Evolutionary conservation across 2,329 filamentous ascomycete genomes (phyloP).

Genomic region (Nothomitra cinnamomea): DNA sequence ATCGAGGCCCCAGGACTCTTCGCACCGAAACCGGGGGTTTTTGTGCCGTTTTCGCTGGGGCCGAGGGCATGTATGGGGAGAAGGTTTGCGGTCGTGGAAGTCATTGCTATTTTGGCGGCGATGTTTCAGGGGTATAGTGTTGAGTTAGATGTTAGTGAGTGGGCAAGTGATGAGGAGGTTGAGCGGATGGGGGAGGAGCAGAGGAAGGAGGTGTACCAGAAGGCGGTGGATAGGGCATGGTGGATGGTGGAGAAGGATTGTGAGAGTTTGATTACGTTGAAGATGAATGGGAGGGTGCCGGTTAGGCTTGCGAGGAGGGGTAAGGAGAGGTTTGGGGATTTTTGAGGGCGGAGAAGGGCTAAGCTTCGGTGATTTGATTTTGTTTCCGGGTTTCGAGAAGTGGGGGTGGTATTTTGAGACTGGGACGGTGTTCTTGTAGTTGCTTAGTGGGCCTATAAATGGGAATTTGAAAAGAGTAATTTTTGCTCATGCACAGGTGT

Average conservation of each 20-base stretch:
- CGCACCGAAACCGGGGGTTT: slow-evolving; percentile 33
- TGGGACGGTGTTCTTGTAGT: too few species aligned
- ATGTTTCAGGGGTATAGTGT: slow-evolving; percentile 43
- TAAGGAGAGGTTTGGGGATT: slow-evolving; percentile 47
- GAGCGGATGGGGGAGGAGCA: slow-evolving; percentile 29
- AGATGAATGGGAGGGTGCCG: slow-evolving; percentile 47
- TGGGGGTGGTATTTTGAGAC: too few species aligned
- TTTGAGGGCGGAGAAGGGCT: too few species aligned
- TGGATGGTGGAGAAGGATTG: slow-evolving; percentile 35
- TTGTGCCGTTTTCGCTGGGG: slow-evolving; percentile 37
- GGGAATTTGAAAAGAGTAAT: too few species aligned
- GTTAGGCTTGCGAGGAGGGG: slow-evolving; percentile 53
- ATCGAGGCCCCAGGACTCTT: slow-evolving; percentile 27
- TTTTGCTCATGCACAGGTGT: too few species aligned
- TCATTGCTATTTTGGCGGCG: slow-evolving; percentile 33
- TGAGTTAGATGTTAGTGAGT: slow-evolving; percentile 46
- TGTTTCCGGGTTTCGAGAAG: too few species aligned
- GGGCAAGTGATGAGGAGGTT: slow-evolving; percentile 37
- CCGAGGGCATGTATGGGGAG: slow-evolving; percentile 38
- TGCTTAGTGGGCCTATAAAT: too few species aligned
- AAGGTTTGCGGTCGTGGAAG: slow-evolving; percentile 38
- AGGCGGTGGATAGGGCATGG: slow-evolving; percentile 39
- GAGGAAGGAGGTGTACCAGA: slow-evolving; percentile 38
- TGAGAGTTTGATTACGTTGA: slow-evolving; percentile 51
- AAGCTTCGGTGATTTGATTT: too few species aligned